Evolutionary conservation across 257 asterid genomes (phyloP).

Genomic region (Agastache rugosa): DNA sequence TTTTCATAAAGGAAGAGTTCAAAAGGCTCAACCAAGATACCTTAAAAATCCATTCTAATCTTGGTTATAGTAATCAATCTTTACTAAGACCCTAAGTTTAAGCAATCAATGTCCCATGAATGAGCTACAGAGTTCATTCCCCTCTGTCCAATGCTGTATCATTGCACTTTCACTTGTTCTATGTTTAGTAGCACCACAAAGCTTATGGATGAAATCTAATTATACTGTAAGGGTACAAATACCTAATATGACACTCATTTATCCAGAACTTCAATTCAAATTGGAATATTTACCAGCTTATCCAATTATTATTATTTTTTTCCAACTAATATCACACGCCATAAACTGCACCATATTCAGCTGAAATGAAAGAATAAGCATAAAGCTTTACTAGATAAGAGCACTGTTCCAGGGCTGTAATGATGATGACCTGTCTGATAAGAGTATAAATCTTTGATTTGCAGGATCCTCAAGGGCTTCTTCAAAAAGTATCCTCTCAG

Average conservation of each 20-base stretch:
- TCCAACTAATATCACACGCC: constrained; percentile 3
- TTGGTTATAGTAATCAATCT: not conserved
- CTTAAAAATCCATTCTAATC: not conserved
- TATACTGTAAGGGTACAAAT: constrained; percentile 28
- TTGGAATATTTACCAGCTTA: constrained; percentile 4
- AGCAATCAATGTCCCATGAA: constrained; percentile 26
- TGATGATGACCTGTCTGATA: constrained; percentile 83
- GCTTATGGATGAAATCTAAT: constrained; percentile 2
- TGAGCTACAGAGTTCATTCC: constrained; percentile 11
- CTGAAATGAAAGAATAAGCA: constrained; percentile 15
- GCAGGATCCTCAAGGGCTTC: constrained; percentile 91
- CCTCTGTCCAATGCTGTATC: constrained; percentile 13
- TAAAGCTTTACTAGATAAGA: constrained; percentile 12
- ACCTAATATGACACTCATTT: constrained; percentile 4
- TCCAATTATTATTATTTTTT: not conserved
- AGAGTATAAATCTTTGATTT: constrained; percentile 89
- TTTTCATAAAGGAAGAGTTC: not conserved
- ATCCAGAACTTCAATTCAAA: not conserved
- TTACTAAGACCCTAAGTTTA: constrained; percentile 9
- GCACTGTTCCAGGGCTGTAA: constrained; percentile 14
- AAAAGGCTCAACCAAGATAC: constrained; percentile 7
- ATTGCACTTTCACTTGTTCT: not conserved
- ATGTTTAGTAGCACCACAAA: constrained; percentile 12
- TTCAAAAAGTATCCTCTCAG: constrained; percentile 86
- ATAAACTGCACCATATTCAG: constrained; percentile 23